Conservation (phyloP, 192 early-diverging fungal genomes). For the Podila epigama region DNA sequence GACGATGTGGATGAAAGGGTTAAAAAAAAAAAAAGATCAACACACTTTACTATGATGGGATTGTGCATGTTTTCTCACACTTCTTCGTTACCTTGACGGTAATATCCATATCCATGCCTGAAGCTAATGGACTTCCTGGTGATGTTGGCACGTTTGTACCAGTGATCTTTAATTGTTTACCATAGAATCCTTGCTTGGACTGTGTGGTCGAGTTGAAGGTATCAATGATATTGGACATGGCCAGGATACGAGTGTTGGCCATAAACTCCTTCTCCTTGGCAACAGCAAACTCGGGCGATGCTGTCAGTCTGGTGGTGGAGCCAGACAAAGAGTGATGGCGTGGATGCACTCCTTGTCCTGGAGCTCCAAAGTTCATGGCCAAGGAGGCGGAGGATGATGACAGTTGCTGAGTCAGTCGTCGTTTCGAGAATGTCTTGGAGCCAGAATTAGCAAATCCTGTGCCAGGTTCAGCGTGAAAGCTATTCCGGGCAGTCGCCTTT, state of each 20-base stretch:
- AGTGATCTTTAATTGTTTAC: conserved; percentile 45
- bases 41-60: no score
- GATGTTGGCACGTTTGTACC: conserved; percentile 15
- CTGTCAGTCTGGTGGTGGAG: not conserved
- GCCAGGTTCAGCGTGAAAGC: conserved; percentile 23
- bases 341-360: not conserved
- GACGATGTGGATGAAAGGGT: not conserved
- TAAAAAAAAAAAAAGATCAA: no score
- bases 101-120: conserved; percentile 34
- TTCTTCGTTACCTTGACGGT: conserved; percentile 42
- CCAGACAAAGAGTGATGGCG: conserved; percentile 21
- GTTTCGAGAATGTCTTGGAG: not conserved
- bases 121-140: not conserved
- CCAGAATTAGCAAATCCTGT: not conserved
- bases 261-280: conserved; percentile 48
- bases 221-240: conserved; percentile 41
- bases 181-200: conserved; percentile 39
- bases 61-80: no score
- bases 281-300: conserved; percentile 11
- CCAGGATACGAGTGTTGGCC: conserved; percentile 40
- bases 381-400: not conserved
- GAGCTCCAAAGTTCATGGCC: no score
- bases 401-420: conserved; percentile 13
- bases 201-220: conserved; percentile 24
- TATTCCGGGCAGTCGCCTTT: conserved; percentile 7